These are phyloP conservation scores for Sugiyamaella lignohabitans DNA, from an alignment of 805 yeast species.

Conservation along the genomic window DNA sequence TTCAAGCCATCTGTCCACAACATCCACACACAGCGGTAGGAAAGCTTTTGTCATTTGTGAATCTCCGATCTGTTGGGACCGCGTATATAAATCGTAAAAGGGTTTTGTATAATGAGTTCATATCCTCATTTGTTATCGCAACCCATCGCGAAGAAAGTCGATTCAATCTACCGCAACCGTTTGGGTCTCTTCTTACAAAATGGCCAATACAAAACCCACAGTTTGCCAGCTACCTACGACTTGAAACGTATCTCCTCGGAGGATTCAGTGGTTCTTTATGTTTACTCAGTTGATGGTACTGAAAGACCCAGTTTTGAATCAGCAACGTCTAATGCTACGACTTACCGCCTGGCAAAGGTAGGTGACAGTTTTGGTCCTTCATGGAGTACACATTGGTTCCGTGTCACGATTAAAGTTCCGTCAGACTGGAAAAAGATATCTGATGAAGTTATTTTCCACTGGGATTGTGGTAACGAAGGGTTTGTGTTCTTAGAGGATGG, in stretches of 20 bases:
- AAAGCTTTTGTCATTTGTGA: too few relatives aligned
- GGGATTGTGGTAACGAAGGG: slow-evolving; percentile 87
- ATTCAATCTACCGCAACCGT: slow-evolving; percentile 63
- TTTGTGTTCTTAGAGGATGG: slow-evolving; percentile 68
- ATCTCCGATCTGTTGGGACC: too few relatives aligned
- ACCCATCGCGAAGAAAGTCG: slow-evolving; percentile 74
- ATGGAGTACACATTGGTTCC: slow-evolving; percentile 96
- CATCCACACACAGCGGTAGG: too few relatives aligned
- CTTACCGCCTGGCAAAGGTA: slow-evolving; percentile 36
- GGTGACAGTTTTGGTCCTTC: slow-evolving; percentile 88
- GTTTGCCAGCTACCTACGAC: slow-evolving; percentile 76
- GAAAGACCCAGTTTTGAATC: slow-evolving; percentile 54
- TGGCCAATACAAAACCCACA: slow-evolving; percentile 68
- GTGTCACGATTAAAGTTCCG: slow-evolving; percentile 58
- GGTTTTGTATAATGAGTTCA: background rate
- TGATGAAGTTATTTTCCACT: slow-evolving; percentile 58
- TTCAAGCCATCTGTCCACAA: too few relatives aligned
- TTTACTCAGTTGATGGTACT: slow-evolving; percentile 66
- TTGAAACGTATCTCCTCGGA: slow-evolving; percentile 26
- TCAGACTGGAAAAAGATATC: slow-evolving; percentile 37
- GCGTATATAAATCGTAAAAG: too few relatives aligned
- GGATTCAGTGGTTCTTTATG: slow-evolving; percentile 44
- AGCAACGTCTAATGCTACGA: slow-evolving; percentile 36
- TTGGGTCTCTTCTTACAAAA: slow-evolving; percentile 67
- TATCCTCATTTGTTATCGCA: slow-evolving; percentile 5